Base-by-base conservation (phyloP, 1,139 yeast species). In the Eremothecium sinecaudum region DNA sequence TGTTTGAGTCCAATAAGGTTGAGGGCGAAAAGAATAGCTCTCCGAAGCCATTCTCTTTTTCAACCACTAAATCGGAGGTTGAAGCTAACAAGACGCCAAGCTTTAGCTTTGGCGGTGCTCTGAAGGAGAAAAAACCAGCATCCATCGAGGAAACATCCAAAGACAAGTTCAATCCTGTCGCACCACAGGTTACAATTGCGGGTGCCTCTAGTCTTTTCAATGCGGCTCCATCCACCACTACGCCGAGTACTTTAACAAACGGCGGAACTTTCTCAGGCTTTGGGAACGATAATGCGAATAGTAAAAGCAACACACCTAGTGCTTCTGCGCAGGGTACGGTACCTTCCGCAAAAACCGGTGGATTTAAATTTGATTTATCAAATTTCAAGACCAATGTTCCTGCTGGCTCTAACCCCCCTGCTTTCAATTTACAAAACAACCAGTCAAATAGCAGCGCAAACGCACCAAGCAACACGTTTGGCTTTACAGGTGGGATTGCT, bases 301-400 rank as follows among this genome's bases (percentile, higher is more conserved):
- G 17, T 10, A 28, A 18, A 3, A 11, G 12, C 15, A 10, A n/a
- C 5, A n/a, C 4, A 5, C 21, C 32, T 13, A 28, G 18, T 3
- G 23, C 24, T 9, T 27, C 30, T 17, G 30, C 30, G 4, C 30
- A 19, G 4, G 30, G 14, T 3, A 27, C 30, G n/a, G 14, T 21
- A 4, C 21, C 21, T 14, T 16, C 30, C 4, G n/a, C 30, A 5
- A 17, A 17, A 9, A 27, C 22, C 7, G 18, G 20, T n/a, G 38
- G 39, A 3, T 36, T 36, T 25, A 39, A 39, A 24, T 39, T 39
- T 20, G 42, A 39, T 19, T 31, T 32, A 21, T 24, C 18, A 13
- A 36, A 32, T 8, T 35, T 35, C 12, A 35, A 35, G 18, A 22
- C 3, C 15, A 18, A 34, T 11, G n/a, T 16, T 5, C 18, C 21